phyloP scores from a whole-genome alignment of 2,329 filamentous ascomycete genomes.

The Colletotrichum cordylinicola region DNA sequence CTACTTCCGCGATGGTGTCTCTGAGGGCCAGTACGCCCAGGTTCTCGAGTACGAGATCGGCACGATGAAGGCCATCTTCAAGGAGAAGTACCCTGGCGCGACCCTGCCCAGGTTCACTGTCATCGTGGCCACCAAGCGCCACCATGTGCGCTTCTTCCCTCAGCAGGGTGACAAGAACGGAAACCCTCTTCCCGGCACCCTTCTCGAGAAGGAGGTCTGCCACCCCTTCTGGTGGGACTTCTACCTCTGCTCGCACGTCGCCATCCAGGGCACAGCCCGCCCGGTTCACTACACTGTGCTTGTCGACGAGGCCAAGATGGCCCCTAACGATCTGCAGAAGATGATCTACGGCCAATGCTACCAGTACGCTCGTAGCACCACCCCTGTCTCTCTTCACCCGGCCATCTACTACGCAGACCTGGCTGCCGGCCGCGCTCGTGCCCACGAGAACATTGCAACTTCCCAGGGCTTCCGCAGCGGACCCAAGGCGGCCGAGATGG shows the following conservation, averaged over 20 bases:
- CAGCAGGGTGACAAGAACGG: constrained; percentile 72
- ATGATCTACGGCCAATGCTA: constrained; percentile 97
- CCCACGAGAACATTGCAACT: constrained; percentile 66
- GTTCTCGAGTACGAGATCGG: constrained; percentile 81
- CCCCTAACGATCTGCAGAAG: constrained; percentile 74
- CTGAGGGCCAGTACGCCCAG: constrained; percentile 82
- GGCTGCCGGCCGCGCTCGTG: constrained; percentile 78
- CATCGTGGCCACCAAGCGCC: constrained; percentile 89
- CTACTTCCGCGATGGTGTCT: constrained; percentile 93
- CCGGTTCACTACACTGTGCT: constrained; percentile 94
- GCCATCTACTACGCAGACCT: constrained; percentile 97
- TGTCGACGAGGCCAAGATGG: constrained; percentile 76
- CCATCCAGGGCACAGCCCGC: constrained; percentile 92
- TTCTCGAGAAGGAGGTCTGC: constrained; percentile 90
- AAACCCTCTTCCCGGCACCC: constrained; percentile 84
- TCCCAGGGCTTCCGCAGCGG: constrained; percentile 50
- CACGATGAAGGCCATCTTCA: constrained; percentile 69
- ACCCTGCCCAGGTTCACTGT: constrained; percentile 74
- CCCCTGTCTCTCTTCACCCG: constrained; percentile 86
- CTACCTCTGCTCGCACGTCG: constrained; percentile 67
- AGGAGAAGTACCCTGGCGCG: constrained; percentile 34
- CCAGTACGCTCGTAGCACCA: constrained; percentile 90
- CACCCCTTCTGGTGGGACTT: constrained; percentile 93
- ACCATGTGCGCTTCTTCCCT: constrained; percentile 88
- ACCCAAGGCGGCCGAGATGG: constrained; percentile 48